phyloP scores from a whole-genome alignment of 768 basidiomycete species.

The Gautieria morchelliformis region DNA sequence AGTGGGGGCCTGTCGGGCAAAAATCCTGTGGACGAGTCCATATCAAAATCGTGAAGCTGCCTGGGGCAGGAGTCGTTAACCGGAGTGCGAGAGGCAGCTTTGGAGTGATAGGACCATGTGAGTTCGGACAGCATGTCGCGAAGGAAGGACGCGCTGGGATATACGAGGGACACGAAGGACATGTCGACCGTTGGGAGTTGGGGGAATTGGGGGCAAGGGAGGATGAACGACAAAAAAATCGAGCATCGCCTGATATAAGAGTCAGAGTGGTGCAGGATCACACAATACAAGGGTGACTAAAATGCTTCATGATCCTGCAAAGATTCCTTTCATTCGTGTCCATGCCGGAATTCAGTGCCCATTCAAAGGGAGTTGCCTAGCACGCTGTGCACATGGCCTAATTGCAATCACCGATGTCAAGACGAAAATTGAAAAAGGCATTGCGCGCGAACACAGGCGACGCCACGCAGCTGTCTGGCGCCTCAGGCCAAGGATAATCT shows the following conservation, averaged over 20 bases:
- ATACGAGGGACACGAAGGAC: background rate
- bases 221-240: background rate
- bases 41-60: conserved; percentile 33
- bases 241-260: background rate
- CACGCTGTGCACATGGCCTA: background rate
- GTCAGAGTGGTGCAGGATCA: background rate
- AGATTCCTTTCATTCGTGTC: background rate
- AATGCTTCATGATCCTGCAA: background rate
- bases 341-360: background rate
- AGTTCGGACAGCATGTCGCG: background rate
- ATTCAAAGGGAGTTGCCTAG: background rate
- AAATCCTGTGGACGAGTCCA: conserved; percentile 67
- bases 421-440: no score
- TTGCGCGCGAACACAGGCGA: no score
- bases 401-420: background rate
- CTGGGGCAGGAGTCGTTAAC: background rate
- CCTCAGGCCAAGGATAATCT: background rate
- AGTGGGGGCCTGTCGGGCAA: conserved; percentile 59
- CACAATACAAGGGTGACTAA: background rate
- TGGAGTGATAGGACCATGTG: background rate
- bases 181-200: background rate
- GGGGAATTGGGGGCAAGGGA: background rate
- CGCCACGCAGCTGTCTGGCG: no score
- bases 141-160: background rate
- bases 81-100: no score